Evolutionary conservation across 2,329 filamentous ascomycete genomes (phyloP).

Genomic region (Microcera coccophila): DNA sequence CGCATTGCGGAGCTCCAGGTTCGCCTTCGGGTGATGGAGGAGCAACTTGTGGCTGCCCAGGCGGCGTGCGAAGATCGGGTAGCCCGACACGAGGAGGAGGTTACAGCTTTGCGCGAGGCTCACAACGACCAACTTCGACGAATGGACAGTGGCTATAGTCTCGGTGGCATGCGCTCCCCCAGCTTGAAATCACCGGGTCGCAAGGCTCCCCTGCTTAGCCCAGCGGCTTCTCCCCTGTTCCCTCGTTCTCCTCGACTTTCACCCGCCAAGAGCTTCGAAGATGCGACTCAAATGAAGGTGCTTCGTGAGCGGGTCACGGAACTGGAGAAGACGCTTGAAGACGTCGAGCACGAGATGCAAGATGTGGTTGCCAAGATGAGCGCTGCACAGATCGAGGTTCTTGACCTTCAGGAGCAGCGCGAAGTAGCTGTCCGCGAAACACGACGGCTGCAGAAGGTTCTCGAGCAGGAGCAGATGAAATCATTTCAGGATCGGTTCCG

Average conservation of each 20-base stretch:
- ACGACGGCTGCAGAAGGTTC: conserved; percentile 61
- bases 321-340: conserved; percentile 67
- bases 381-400: conserved; percentile 75
- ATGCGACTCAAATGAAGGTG: conserved; percentile 69
- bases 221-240: conserved; percentile 35
- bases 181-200: conserved; percentile 28
- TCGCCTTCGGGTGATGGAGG: conserved; percentile 76
- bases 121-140: conserved; percentile 75
- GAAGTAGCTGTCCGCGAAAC: conserved; percentile 73
- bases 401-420: conserved; percentile 70
- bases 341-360: conserved; percentile 70
- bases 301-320: conserved; percentile 77
- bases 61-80: conserved; percentile 82
- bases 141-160: conserved; percentile 49
- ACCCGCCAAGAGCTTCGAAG: conserved; percentile 63
- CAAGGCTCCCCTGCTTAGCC: conserved; percentile 35
- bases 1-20: conserved; percentile 82
- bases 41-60: conserved; percentile 77
- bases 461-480: conserved; percentile 61
- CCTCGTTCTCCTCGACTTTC: conserved; percentile 42
- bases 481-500: conserved; percentile 39
- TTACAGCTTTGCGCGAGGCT: conserved; percentile 69
- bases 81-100: conserved; percentile 79
- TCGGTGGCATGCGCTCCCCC: conserved; percentile 33
- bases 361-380: conserved; percentile 79